Evolutionary conservation across 2,329 filamentous ascomycete genomes (phyloP), one percentile per base, ranked within the genome.

Genomic region (Pseudopithomyces chartarum): DNA sequence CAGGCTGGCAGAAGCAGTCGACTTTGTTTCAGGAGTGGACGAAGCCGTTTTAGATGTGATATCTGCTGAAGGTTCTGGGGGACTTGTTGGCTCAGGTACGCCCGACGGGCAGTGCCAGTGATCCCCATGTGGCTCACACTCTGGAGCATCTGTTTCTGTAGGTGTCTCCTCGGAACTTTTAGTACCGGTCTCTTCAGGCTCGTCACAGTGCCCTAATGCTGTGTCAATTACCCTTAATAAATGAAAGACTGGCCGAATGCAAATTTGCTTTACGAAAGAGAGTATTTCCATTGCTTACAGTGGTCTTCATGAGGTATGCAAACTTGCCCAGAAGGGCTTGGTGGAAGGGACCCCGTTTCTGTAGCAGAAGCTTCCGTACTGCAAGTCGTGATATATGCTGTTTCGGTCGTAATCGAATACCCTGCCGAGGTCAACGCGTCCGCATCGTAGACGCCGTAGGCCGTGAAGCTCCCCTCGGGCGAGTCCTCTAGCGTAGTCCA

Each of bases 31-130:
- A 29, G 8, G 4, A 8, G 8, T 29, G 26, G 8, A 5, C 5
- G 26, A 29, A 29, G 5, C 8, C 26, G 8, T 4, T 8, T 29
- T 29, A 8, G 26, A 29, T 29, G 4, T 29, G 8, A 8, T 29
- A 8, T 29, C 26, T 8, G 8, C 26, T 8, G 26, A 8, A 29
- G 8, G 8, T 29, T 29, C 8, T 29, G 26, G 4, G 26, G 26
- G 5, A 29, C 26, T 52, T 13, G 55, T 67, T 10, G 67, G 67
- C 57, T 69, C 61, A 2, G 66, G 34, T n/a, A 69, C 66, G n/a
- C 67, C 66, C 15, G 56, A 58, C 0, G 66, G 67, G 43, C 67
- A 69, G 56, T 68, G 62, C 66, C 66, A 70, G 56, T 71, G 67
- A 47, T 69, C 65, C 32, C 52, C 55, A 42, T 64, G 56, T 3